Conservation (phyloP, 2,329 filamentous ascomycete genomes). For the Atkinsonella texensis region DNA sequence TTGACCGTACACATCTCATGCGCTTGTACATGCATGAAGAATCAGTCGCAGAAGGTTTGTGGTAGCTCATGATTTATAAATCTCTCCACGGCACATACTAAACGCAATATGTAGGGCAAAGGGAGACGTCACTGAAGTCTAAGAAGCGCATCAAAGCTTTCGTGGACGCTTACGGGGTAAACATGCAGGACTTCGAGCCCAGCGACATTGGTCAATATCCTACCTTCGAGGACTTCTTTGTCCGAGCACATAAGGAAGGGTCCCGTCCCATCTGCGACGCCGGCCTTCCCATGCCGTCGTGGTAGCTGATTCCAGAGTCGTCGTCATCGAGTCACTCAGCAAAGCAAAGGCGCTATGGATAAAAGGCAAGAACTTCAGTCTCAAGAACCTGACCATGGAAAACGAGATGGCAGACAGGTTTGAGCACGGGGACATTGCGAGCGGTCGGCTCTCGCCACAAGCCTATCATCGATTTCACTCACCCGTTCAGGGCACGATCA, state of each 20-base stretch:
- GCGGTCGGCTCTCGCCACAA: constrained; percentile 29
- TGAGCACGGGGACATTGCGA: constrained; percentile 23
- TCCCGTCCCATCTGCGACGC: constrained; percentile 17
- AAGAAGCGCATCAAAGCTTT: constrained; percentile 23
- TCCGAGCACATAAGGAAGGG: constrained; percentile 19
- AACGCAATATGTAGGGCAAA: constrained; percentile 6
- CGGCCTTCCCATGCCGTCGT: constrained; percentile 16
- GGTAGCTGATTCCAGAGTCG: constrained; percentile 24
- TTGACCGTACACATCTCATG: constrained; percentile 24
- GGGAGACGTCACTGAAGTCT: constrained; percentile 19
- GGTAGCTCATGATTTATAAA: background rate
- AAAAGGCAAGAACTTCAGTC: constrained; percentile 30
- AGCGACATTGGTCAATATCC: constrained; percentile 21
- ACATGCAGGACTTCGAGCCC: constrained; percentile 25
- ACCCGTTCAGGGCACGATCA: constrained; percentile 27
- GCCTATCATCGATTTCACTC: constrained; percentile 34
- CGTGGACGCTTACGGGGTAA: constrained; percentile 23
- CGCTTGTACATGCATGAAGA: constrained; percentile 24
- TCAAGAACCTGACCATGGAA: constrained; percentile 26
- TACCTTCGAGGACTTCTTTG: constrained; percentile 28
- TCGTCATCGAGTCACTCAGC: constrained; percentile 22
- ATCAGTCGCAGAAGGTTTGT: constrained; percentile 18
- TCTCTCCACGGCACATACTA: background rate
- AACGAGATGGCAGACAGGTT: constrained; percentile 20
- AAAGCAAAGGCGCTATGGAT: constrained; percentile 26